Evolutionary conservation across 768 basidiomycete species (phyloP).

Genomic region (Calocera viscosa): DNA sequence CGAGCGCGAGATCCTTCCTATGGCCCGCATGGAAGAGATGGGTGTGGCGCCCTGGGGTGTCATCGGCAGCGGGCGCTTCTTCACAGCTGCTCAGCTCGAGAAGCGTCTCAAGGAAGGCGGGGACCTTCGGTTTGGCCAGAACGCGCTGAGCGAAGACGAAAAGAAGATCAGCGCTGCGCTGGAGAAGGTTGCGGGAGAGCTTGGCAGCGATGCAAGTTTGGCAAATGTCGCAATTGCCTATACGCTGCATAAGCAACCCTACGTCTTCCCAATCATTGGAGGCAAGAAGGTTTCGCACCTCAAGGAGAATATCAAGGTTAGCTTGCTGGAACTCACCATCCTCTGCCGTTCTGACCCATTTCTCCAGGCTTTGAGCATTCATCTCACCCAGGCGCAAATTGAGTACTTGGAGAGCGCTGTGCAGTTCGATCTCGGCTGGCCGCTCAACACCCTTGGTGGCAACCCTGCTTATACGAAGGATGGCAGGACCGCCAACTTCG

Average conservation of each 20-base stretch:
- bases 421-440: constrained; percentile 40
- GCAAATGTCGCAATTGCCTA: constrained; percentile 20
- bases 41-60: constrained; percentile 36
- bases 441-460: constrained; percentile 20
- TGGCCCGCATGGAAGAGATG: constrained; percentile 28
- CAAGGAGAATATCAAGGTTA: constrained; percentile 17
- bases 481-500: not conserved
- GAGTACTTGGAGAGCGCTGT: constrained; percentile 33
- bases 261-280: constrained; percentile 21
- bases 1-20: constrained; percentile 35
- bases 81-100: constrained; percentile 27
- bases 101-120: not conserved
- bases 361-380: constrained; percentile 35
- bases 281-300: constrained; percentile 21
- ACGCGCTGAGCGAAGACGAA: constrained; percentile 28
- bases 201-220: constrained; percentile 20
- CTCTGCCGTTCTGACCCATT: not conserved
- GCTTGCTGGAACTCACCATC: no score
- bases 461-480: not conserved
- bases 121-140: not conserved
- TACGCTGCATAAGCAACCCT: constrained; percentile 24
- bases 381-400: constrained; percentile 37
- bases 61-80: constrained; percentile 31
- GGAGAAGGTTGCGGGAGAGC: constrained; percentile 32
- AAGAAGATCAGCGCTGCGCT: constrained; percentile 27